Evolutionary conservation across 2,329 filamentous ascomycete species (phyloP), one percentile per base, ranked within the genome.

Genomic region (Fusarium nygamai): DNA sequence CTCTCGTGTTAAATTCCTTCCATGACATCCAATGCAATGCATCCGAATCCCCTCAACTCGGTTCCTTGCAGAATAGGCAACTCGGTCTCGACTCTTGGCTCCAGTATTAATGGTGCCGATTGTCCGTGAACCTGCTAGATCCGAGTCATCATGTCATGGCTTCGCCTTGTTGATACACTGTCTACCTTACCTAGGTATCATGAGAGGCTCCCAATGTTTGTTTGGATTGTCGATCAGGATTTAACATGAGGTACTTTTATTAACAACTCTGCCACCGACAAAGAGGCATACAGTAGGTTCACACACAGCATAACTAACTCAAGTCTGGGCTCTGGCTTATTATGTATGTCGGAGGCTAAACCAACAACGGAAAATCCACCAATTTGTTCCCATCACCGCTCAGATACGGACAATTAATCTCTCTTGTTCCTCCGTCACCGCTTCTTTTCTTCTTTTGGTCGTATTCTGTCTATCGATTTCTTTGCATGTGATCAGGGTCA

Each of bases 101-200:
- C 22, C 46, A 50, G 56, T 20, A 39, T 59, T 54, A 44, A 59
- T 50, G 43, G 53, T 74, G 72, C 72, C 72, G 68, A 62, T 74
- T 72, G 63, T 74, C 72, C 67, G 71, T 57, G 56, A 74, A 74
- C 67, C 67, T 72, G 60, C 71, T 67, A 74, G 63, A 65, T 74
- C 59, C 33, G 62, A 74, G 34, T 43, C 17, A 31, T 33, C 48
- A 34, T 50, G 46, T 64, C 69, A 71, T 43, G 47, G 63, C 44
- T 53, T 19, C 34, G 48, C 33, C 41, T 47, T 60, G 53, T 47
- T 60, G 53, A 31, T 31, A 27, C 20, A 68, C 27, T 44, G 14
- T 27, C 44, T 43, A n/a, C 9, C n/a, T 36, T 19, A 38, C 36
- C 17, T 17, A 38, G 17, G 20, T 48, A 43, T 39, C 51, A 41